Percentiles rank a stretch among this genome's conserved stretches.
Conservation (phyloP, 495 filamentous ascomycete species). For the Trichocladium uniseriatum region DNA sequence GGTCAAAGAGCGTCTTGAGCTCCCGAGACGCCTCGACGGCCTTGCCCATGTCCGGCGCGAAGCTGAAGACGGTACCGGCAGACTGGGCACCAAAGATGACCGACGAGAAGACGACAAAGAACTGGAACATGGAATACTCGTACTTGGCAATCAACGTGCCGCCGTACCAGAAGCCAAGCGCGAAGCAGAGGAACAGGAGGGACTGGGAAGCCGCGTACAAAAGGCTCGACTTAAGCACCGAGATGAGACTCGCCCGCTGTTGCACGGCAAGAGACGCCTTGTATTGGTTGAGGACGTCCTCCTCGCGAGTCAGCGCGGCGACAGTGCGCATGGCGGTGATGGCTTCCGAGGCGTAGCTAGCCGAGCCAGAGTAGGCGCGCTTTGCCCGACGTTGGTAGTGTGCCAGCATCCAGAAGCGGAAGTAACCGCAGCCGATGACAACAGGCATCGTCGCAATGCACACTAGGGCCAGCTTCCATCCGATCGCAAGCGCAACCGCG, state of each 20-base stretch:
- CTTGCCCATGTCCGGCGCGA: constrained; percentile 34
- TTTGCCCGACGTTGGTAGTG: constrained; percentile 67
- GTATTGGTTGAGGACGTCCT: constrained; percentile 68
- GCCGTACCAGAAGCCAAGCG: constrained; percentile 76
- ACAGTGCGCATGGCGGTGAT: constrained; percentile 85
- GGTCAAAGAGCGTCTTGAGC: constrained; percentile 34
- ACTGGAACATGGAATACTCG: constrained; percentile 67
- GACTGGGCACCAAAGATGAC: constrained; percentile 34
- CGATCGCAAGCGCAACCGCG: constrained; percentile 55
- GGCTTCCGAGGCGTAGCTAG: constrained; percentile 80
- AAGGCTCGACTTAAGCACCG: constrained; percentile 27
- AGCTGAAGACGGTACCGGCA: constrained; percentile 32
- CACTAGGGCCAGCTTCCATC: constrained; percentile 87
- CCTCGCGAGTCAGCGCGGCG: constrained; percentile 51
- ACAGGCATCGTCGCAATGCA: constrained; percentile 74
- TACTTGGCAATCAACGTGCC: constrained; percentile 61
- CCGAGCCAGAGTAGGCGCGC: constrained; percentile 61
- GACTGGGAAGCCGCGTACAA: constrained; percentile 77
- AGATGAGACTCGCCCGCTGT: constrained; percentile 23
- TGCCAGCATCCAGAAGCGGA: constrained; percentile 63
- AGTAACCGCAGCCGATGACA: constrained; percentile 74
- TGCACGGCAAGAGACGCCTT: constrained; percentile 19
- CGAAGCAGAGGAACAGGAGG: constrained; percentile 70
- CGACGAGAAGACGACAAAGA: constrained; percentile 71
- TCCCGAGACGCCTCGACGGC: constrained; percentile 26